Evolutionary conservation across 108 stramenopile genomes (phyloP).

Genomic region (Skeletonema potamos): DNA sequence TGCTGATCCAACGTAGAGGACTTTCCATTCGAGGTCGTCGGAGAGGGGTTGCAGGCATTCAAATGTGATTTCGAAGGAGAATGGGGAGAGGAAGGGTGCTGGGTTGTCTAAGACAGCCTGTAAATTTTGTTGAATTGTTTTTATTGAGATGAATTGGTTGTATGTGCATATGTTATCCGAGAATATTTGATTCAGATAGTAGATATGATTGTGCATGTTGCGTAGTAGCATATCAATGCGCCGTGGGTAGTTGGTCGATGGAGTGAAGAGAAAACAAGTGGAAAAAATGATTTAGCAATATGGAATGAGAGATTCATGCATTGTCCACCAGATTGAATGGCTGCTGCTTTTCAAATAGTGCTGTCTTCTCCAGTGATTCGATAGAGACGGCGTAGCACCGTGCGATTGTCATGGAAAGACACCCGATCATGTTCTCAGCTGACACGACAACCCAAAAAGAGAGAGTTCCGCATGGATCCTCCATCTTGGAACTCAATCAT

Average conservation of each 20-base stretch:
- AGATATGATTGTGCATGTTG: not conserved
- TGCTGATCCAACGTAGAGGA: conserved; percentile 96
- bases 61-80: conserved; percentile 99
- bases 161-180: not conserved
- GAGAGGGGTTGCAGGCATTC: conserved; percentile 88
- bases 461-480: not conserved
- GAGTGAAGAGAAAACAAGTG: not conserved
- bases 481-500: not conserved
- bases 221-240: not conserved
- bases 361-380: not conserved
- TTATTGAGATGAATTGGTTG: not conserved
- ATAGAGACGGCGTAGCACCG: not conserved
- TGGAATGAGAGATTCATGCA: not conserved
- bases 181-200: not conserved
- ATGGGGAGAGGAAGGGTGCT: conserved; percentile 85
- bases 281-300: not conserved
- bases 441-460: not conserved
- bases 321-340: not conserved
- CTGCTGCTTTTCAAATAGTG: not conserved
- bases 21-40: conserved; percentile 95
- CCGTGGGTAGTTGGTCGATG: not conserved
- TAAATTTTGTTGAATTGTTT: not conserved
- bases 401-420: not conserved
- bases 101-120: conserved; percentile 96
- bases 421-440: not conserved